Evolutionary conservation across 2,329 filamentous ascomycete genomes (phyloP).

Genomic region (Onygenales sp.): DNA sequence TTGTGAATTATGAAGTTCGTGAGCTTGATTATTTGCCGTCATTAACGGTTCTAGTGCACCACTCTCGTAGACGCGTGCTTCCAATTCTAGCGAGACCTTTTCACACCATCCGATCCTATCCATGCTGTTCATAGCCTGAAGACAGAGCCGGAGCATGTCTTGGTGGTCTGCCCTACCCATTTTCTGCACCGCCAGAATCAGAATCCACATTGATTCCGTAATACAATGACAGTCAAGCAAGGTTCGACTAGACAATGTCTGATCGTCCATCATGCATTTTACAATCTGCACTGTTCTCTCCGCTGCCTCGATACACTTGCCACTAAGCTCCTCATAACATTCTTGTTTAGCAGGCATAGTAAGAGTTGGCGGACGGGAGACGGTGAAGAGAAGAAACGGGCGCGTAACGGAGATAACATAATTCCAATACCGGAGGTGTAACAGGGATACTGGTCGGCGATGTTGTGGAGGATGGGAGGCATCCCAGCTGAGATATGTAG

Average conservation of each 20-base stretch:
- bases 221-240: neutral
- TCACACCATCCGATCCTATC: neutral
- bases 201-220: neutral
- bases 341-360: neutral
- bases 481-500: neutral
- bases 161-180: neutral
- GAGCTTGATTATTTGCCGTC: too few relatives aligned
- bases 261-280: neutral
- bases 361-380: neutral
- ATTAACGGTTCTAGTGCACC: neutral
- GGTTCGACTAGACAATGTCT: neutral
- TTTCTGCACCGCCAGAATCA: neutral
- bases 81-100: neutral
- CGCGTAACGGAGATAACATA: neutral
- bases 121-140: neutral
- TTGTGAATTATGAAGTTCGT: too few relatives aligned
- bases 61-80: neutral
- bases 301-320: neutral
- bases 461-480: neutral
- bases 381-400: neutral
- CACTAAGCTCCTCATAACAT: neutral
- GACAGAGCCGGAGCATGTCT: neutral
- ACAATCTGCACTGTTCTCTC: neutral
- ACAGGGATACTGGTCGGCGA: neutral
- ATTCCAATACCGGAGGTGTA: neutral